Evolutionary conservation across 305 asterid species (phyloP).

Genomic region (Solanum chacoense): DNA sequence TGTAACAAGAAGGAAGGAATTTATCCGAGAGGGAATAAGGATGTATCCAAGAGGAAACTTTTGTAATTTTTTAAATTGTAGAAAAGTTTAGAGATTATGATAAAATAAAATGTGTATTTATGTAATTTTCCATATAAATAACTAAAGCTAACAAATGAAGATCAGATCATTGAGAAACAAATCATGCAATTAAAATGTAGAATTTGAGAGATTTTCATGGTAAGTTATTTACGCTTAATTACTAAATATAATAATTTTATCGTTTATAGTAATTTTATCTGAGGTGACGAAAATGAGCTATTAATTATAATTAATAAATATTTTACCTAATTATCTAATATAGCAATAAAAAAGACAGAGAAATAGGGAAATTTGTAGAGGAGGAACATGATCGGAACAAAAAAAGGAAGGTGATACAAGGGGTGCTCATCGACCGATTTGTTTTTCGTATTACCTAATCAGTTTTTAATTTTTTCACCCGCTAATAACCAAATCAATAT

Average conservation of each 20-base stretch:
- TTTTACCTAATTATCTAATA: not conserved
- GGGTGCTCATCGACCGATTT: not conserved
- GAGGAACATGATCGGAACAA: not conserved
- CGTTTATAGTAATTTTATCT: not conserved
- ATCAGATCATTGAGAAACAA: not conserved
- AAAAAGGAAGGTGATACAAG: not conserved
- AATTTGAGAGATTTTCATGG: not conserved
- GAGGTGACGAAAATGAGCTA: not conserved
- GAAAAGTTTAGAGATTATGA: too few species aligned
- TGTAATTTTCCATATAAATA: too few species aligned
- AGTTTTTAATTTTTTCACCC: not conserved
- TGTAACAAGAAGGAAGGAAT: not conserved
- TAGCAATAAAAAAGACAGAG: not conserved
- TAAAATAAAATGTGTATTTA: not conserved
- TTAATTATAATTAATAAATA: not conserved
- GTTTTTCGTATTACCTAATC: not conserved
- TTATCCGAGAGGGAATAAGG: too few species aligned
- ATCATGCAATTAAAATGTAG: not conserved
- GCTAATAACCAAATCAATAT: not conserved
- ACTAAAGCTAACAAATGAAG: too few species aligned
- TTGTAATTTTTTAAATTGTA: not conserved
- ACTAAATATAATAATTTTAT: not conserved
- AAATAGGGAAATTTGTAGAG: not conserved
- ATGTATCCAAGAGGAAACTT: not conserved
- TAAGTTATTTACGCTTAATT: not conserved